These are phyloP conservation scores for Aspergillus cejpii DNA, from an alignment of 2,329 filamentous ascomycete species.

Conservation along the genomic window DNA sequence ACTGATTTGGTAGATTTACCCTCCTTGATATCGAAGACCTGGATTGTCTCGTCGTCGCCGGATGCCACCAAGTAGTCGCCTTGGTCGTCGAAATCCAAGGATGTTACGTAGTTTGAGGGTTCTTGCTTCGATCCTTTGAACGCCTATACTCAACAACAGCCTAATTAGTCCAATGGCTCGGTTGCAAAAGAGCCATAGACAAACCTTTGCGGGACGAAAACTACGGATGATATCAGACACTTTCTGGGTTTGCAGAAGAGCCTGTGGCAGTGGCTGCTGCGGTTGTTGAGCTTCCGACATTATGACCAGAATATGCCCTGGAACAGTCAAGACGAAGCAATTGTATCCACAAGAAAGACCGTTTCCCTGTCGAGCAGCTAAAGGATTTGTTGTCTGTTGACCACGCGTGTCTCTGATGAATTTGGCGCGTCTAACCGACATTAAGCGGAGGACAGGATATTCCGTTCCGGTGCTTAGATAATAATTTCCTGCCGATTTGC, in stretches of 20 bases:
- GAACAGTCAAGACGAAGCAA: constrained; percentile 8
- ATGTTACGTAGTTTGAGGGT: constrained; percentile 61
- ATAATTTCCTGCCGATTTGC: constrained; percentile 1
- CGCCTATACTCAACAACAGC: constrained; percentile 17
- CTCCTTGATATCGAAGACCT: constrained; percentile 89
- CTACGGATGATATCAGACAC: constrained; percentile 69
- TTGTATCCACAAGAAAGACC: no score
- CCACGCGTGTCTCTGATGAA: no score
- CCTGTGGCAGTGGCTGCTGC: constrained; percentile 19
- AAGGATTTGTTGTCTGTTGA: no score
- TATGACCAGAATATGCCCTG: background rate
- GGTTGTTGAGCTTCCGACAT: constrained; percentile 27
- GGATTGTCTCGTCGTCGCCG: constrained; percentile 88
- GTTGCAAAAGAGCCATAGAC: constrained; percentile 8
- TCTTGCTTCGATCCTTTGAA: constrained; percentile 37
- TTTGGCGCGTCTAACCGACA: constrained; percentile 16
- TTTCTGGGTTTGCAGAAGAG: constrained; percentile 49
- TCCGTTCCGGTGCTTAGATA: constrained; percentile 17
- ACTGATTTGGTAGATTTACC: constrained; percentile 83
- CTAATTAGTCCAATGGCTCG: constrained; percentile 5
- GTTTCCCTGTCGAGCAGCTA: no score
- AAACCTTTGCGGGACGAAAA: constrained; percentile 74
- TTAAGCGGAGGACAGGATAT: constrained; percentile 9
- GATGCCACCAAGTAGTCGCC: constrained; percentile 88
- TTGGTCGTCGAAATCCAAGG: constrained; percentile 92